Evolutionary conservation across 192 early-diverging fungal species (phyloP).

Genomic region (Entomortierella beljakovae): DNA sequence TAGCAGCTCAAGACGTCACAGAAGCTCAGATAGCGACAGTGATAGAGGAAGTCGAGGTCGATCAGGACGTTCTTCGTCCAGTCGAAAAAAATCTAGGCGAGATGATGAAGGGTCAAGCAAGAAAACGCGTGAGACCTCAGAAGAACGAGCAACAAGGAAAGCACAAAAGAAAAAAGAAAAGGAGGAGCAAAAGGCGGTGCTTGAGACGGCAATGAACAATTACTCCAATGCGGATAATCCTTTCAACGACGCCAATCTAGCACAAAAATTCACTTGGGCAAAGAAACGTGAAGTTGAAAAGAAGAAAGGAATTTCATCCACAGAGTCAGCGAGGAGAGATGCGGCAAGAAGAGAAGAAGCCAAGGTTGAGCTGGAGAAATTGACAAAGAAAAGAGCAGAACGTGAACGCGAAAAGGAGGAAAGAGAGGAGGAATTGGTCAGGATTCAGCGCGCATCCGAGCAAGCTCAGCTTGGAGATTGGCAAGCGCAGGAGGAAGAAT

Average conservation of each 20-base stretch:
- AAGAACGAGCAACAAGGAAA: constrained; percentile 35
- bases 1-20: constrained; percentile 16
- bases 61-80: constrained; percentile 19
- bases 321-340: constrained; percentile 68
- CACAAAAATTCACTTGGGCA: constrained; percentile 92
- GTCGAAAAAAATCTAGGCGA: constrained; percentile 34
- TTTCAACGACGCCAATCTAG: constrained; percentile 83
- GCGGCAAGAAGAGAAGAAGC: constrained; percentile 70
- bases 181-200: constrained; percentile 33
- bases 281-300: constrained; percentile 91
- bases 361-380: constrained; percentile 81
- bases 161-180: constrained; percentile 44
- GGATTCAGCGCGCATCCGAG: constrained; percentile 86
- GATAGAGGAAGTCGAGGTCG: constrained; percentile 16
- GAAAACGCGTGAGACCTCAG: constrained; percentile 43
- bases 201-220: constrained; percentile 54
- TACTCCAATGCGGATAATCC: constrained; percentile 85
- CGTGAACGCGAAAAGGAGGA: constrained; percentile 86
- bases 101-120: constrained; percentile 13
- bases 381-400: constrained; percentile 82
- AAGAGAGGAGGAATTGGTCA: constrained; percentile 82
- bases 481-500: constrained; percentile 92
- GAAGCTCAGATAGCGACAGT: constrained; percentile 14
- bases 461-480: constrained; percentile 94
- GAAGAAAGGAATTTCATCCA: constrained; percentile 69